Base-by-base conservation (phyloP, 73 alveolate genomes). In the Tetrahymena thermophila region DNA sequence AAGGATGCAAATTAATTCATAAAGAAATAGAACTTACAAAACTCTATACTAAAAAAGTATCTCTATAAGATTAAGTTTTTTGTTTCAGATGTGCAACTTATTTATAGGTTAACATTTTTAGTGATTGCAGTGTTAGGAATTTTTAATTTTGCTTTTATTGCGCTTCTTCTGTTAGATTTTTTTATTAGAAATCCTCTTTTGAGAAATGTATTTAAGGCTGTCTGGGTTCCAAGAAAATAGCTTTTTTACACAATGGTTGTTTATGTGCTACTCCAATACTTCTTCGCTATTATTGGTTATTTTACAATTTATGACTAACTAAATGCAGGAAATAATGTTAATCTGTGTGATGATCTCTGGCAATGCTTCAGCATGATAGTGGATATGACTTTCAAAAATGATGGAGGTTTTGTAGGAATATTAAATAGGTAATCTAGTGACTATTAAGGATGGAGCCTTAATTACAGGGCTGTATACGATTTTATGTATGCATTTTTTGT, bases 341-440 rank as follows among this genome's bases (percentile, higher is more conserved):
- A 71, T 71, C 13, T 95, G 25, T 98, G 99, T 85, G 96, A 97
- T n/a, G 84, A 97, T 9, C 94, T 98, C 35, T 94, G 97, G 96
- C 42, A 94, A 44, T 98, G 99, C 94, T 97, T 97, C 94, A 85
- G 96, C 25, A 94, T 95, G 43, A 95, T 94, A 34, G 85, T 98
- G 35, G 99, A 98, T 85, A 56, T 97, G 83, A 98, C 98, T 16
- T 97, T 98, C 35, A 97, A 97, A 93, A 94, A 96, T 96, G 98
- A 97, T 96, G 97, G 97, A 34, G 99, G 99, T 9, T 93, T 98
- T 10, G 99, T 98, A 10, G 97, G 97, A 21, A 96, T 56, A 31
- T 50, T 97, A 94, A 93, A 37, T 11, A 34, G 38, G 17, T 84
- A 94, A 14, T 21, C 44, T 55, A 94, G 94, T 34, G 97, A 43